A percentile compares a stretch with the other conserved stretches of the same genome.
These are phyloP conservation scores for Penicillium sp. DNA, from an alignment of 2,329 filamentous ascomycete genomes.

Conservation along the genomic window DNA sequence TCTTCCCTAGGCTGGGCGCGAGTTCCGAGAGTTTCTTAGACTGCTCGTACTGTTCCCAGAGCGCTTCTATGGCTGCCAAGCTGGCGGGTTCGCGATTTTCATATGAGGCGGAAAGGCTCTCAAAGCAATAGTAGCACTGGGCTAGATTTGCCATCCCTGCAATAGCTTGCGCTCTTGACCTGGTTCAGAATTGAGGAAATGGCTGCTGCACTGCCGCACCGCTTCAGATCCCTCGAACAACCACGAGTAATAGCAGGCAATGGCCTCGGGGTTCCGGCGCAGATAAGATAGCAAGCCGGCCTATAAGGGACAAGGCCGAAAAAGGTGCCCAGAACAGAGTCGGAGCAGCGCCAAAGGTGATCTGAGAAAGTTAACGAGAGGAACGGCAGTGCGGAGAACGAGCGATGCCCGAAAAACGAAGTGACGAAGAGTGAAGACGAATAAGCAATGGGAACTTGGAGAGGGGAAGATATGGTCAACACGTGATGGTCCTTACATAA, in stretches of 20 bases:
- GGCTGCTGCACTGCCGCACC: constrained; percentile 1
- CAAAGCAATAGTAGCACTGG: constrained; percentile 93
- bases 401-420: background rate
- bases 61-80: constrained; percentile 64
- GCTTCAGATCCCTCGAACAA: constrained; percentile 7
- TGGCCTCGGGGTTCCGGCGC: constrained; percentile 7
- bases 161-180: background rate
- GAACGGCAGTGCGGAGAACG: constrained; percentile 2
- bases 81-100: constrained; percentile 62
- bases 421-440: background rate
- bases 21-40: constrained; percentile 37
- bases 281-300: constrained; percentile 17
- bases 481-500: background rate
- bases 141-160: constrained; percentile 69
- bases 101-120: constrained; percentile 71
- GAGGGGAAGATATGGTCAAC: background rate
- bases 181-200: background rate
- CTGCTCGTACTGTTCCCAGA: constrained; percentile 55
- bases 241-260: constrained; percentile 1
- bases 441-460: background rate
- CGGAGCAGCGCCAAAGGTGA: constrained; percentile 3
- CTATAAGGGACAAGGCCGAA: background rate
- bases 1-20: constrained; percentile 19
- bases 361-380: background rate
- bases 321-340: constrained; percentile 1